phyloP scores from a whole-genome alignment of 1,284 basidiomycete species.

The Moesziomyces parantarcticus region DNA sequence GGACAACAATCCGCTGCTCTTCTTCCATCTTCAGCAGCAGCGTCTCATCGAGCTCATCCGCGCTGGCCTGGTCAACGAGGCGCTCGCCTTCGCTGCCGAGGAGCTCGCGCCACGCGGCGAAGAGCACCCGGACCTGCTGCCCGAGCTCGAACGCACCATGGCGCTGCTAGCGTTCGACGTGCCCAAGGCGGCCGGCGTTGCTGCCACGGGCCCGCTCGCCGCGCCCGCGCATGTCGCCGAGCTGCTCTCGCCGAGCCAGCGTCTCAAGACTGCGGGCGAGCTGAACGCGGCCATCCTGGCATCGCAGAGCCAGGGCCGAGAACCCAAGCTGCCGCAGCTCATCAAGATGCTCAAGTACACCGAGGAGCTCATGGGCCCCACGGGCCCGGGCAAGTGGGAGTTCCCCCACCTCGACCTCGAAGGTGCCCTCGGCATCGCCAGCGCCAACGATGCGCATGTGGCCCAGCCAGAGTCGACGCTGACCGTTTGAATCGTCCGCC shows the following conservation, averaged over 20 bases:
- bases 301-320: slow-evolving; percentile 87
- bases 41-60: slow-evolving; percentile 94
- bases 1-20: slow-evolving; percentile 88
- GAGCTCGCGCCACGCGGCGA: slow-evolving; percentile 94
- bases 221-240: slow-evolving; percentile 77
- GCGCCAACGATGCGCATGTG: slow-evolving; percentile 2
- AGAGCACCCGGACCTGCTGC: slow-evolving; percentile 90
- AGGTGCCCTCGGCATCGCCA: slow-evolving; percentile 32
- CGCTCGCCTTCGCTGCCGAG: slow-evolving; percentile 87
- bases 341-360: slow-evolving; percentile 89
- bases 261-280: slow-evolving; percentile 87
- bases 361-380: slow-evolving; percentile 79
- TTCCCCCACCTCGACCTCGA: slow-evolving; percentile 58
- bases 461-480: slow-evolving; percentile 18
- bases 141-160: slow-evolving; percentile 94
- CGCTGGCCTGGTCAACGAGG: slow-evolving; percentile 79
- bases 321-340: slow-evolving; percentile 88
- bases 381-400: slow-evolving; percentile 57
- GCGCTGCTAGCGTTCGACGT: slow-evolving; percentile 87
- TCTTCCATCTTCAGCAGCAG: slow-evolving; percentile 93
- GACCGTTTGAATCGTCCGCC: slow-evolving; percentile 10
- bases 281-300: slow-evolving; percentile 95
- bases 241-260: slow-evolving; percentile 83
- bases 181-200: slow-evolving; percentile 24
- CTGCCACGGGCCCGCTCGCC: slow-evolving; percentile 35